These are phyloP conservation scores for Fusarium pseudoanthophilum DNA, from an alignment of 2,329 filamentous ascomycete genomes.

Conservation along the genomic window DNA sequence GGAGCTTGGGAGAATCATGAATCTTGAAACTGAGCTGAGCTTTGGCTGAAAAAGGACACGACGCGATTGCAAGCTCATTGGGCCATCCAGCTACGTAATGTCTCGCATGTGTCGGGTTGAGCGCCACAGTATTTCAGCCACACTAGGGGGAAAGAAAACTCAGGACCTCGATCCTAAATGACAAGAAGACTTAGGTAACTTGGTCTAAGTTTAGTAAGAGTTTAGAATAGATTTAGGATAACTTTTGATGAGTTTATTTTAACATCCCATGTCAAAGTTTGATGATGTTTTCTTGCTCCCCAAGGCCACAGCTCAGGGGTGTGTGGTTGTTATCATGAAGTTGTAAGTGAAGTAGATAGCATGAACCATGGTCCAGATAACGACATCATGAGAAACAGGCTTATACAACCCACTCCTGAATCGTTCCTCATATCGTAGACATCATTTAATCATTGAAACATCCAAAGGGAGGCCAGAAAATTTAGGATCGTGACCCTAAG, in stretches of 20 bases:
- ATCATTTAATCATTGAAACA: accelerated
- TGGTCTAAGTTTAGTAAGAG: not conserved
- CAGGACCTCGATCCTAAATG: not conserved
- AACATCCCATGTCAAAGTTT: not conserved
- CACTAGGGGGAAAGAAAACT: not conserved
- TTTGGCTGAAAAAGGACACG: constrained; percentile 47
- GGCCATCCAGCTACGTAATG: constrained; percentile 39
- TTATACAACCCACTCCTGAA: too few relatives aligned
- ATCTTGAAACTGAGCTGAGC: constrained; percentile 35
- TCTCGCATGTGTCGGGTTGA: constrained; percentile 21
- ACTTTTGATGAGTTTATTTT: not conserved
- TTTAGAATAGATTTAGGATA: not conserved
- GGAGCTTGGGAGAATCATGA: constrained; percentile 40
- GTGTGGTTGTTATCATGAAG: constrained; percentile 15
- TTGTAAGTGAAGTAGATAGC: not conserved
- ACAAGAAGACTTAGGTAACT: not conserved
- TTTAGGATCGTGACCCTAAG: not conserved
- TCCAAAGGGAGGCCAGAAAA: not conserved
- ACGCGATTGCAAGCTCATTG: constrained; percentile 48
- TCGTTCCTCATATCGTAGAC: accelerated
- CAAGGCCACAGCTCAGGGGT: not conserved
- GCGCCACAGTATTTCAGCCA: constrained; percentile 10
- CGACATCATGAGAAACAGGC: not conserved
- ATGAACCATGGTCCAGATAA: not conserved
- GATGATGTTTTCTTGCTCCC: not conserved